These are phyloP conservation scores for Toxicodendron radicans DNA, from an alignment of 345 rosid genomes.

Conservation along the genomic window DNA sequence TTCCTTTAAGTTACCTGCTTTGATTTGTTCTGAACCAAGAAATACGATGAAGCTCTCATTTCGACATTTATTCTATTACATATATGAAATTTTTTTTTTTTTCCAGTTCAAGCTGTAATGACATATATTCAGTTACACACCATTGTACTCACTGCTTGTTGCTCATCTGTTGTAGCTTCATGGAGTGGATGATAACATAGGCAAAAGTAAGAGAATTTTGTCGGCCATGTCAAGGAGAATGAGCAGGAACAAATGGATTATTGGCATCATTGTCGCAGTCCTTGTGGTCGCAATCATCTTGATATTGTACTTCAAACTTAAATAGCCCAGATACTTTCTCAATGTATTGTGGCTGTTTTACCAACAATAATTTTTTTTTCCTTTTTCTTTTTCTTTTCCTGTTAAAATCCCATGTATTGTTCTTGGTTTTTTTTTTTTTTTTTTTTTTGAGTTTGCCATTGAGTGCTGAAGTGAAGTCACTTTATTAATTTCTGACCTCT, in stretches of 20 bases:
- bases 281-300: slow-evolving; percentile 54
- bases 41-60: background rate
- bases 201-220: slow-evolving; percentile 86
- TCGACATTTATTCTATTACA: too few relatives aligned
- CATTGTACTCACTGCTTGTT: slow-evolving; percentile 1
- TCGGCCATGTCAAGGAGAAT: slow-evolving; percentile 75
- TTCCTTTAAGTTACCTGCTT: background rate
- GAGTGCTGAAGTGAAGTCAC: slow-evolving; percentile 13
- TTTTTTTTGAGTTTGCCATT: slow-evolving; percentile 12
- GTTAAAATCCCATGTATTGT: background rate
- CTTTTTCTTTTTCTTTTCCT: background rate
- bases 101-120: background rate
- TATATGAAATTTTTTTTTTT: background rate
- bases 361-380: background rate
- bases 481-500: background rate
- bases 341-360: slow-evolving; percentile 19
- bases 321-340: slow-evolving; percentile 23
- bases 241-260: slow-evolving; percentile 86
- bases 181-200: slow-evolving; percentile 87
- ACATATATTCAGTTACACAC: background rate
- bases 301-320: slow-evolving; percentile 79
- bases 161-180: slow-evolving; percentile 53
- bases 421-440: slow-evolving; percentile 13
- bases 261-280: slow-evolving; percentile 52
- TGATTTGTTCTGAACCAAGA: background rate